Evolutionary conservation across 2,329 filamentous ascomycete species (phyloP).

Genomic region (Pseudogymnoascus sp.): DNA sequence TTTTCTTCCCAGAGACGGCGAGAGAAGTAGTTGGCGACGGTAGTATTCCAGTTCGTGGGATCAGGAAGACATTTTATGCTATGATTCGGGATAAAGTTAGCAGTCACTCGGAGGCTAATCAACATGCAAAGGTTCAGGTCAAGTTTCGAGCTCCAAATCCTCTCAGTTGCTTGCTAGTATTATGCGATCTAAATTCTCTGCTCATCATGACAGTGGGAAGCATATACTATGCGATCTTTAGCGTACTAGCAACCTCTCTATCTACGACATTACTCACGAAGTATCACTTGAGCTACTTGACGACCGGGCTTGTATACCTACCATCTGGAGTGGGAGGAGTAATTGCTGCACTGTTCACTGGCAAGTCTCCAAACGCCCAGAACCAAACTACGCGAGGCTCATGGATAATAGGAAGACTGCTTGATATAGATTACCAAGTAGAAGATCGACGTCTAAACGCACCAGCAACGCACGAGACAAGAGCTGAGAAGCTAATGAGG

Average conservation of each 20-base stretch:
- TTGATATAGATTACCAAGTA: no score
- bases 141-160: background rate
- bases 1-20: constrained; percentile 16
- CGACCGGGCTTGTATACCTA: constrained; percentile 20
- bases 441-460: no score
- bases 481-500: constrained; percentile 38
- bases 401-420: no score
- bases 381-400: no score
- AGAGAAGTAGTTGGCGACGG: constrained; percentile 33
- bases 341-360: no score
- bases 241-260: no score
- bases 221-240: no score
- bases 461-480: constrained; percentile 35
- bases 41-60: background rate
- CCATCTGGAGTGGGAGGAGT: constrained; percentile 13
- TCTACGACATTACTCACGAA: constrained; percentile 31
- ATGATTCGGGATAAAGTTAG: background rate
- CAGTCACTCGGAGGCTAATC: no score
- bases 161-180: background rate
- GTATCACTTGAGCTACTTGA: constrained; percentile 34
- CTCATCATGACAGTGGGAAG: constrained; percentile 8
- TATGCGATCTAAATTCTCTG: constrained; percentile 9
- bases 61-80: background rate
- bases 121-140: no score
- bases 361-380: no score